phyloP scores from a whole-genome alignment of 148 eudicot species.

The Rhododendron williamsianum region DNA sequence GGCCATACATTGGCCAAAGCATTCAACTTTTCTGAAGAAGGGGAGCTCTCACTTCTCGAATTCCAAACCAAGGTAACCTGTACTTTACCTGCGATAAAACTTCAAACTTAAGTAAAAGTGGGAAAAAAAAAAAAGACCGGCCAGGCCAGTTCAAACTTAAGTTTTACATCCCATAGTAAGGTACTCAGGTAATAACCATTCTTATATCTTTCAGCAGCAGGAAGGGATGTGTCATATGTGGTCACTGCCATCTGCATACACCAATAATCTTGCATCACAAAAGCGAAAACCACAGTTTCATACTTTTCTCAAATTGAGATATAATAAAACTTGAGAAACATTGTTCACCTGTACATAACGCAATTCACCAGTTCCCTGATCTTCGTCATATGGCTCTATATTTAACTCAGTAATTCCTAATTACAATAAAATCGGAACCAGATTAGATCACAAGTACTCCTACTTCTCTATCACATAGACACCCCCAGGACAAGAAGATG shows the following conservation, averaged over 20 bases:
- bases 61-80: conserved; percentile 95
- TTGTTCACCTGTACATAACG: conserved; percentile 80
- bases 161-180: not conserved
- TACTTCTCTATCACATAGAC: not conserved
- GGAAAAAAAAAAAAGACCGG: not conserved
- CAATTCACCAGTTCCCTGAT: conserved; percentile 73
- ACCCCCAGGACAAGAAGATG: not conserved
- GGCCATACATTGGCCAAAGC: conserved; percentile 68
- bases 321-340: not conserved
- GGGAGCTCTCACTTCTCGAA: conserved; percentile 73
- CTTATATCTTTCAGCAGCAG: conserved; percentile 71
- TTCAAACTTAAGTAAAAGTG: not conserved
- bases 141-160: not conserved
- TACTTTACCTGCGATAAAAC: conserved; percentile 60
- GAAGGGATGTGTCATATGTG: conserved; percentile 72
- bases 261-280: conserved; percentile 8
- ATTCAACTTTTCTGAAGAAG: conserved; percentile 53
- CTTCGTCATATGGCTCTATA: conserved; percentile 87
- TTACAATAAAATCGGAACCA: not conserved
- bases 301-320: not conserved
- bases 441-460: not conserved
- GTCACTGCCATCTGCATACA: conserved; percentile 92
- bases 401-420: conserved; percentile 65
- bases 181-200: conserved; percentile 44
- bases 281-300: not conserved